phyloP scores from a whole-genome alignment of 768 basidiomycete genomes.

The Rhodotorula paludigena region DNA sequence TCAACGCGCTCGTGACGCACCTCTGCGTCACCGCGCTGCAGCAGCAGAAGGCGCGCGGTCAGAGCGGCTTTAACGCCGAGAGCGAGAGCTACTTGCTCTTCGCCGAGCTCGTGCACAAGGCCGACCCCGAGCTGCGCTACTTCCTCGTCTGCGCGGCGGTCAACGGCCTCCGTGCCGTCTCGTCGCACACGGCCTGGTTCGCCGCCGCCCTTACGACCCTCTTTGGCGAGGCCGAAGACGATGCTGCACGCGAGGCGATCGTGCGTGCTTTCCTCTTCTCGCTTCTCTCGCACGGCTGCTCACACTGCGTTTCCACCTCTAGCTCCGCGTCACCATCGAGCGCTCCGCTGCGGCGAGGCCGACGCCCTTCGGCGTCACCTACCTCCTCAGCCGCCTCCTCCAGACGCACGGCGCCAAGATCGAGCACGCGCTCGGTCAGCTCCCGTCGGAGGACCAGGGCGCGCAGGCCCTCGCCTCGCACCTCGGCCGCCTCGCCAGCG shows the following conservation, averaged over 20 bases:
- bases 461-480: background rate
- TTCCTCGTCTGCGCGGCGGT: background rate
- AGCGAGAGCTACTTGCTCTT: constrained; percentile 81
- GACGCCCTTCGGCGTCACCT: constrained; percentile 56
- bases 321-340: constrained; percentile 67
- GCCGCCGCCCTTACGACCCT: background rate
- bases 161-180: background rate
- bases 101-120: constrained; percentile 71
- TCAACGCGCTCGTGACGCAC: constrained; percentile 93
- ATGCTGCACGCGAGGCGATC: constrained; percentile 50
- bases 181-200: background rate
- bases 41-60: constrained; percentile 77
- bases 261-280: constrained; percentile 32
- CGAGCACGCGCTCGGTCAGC: constrained; percentile 1
- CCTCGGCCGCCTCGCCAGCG: background rate
- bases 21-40: constrained; percentile 89
- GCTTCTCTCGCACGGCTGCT: fast-evolving
- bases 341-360: constrained; percentile 90
- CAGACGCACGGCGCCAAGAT: constrained; percentile 11
- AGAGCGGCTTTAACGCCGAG: constrained; percentile 71
- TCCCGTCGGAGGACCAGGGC: constrained; percentile 11
- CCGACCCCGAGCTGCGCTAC: constrained; percentile 76
- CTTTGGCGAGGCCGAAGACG: too few species aligned
- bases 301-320: background rate
- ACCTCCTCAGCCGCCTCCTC: constrained; percentile 24